Evolutionary conservation across 306 rosid species (phyloP), one percentile per base, ranked within the genome.

Genomic region (Malus sylvestris): DNA sequence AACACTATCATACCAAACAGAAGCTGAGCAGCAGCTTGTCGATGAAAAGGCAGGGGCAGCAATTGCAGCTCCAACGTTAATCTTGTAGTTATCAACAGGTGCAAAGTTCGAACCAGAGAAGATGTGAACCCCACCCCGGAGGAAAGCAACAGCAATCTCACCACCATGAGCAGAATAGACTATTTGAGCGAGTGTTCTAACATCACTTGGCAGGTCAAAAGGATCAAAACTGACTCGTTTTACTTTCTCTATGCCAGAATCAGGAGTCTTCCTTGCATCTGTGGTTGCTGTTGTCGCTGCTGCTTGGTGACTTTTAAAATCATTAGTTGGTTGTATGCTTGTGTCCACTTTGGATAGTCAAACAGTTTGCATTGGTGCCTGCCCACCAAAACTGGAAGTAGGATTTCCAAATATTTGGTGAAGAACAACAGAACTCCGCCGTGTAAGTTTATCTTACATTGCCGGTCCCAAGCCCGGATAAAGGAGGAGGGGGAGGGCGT

Each of bases 161-260:
- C 99, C 99, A 73, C 99, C 99, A 85, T 95, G 93, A 87, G 99
- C 92, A 76, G 98, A 92, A 86, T 95, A 95, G 45, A 95, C 93
- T 75, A 95, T 85, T 70, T 96, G 90, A 12, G 99, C 95, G 78
- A 95, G 99, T 40, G 97, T 88, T 80, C 99, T 89, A 73, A 95
- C 92, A 87, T 95, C 99, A 85, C 99, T 95, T 61, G 99, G 97
- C 76, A 92, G 92, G 87, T 95, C 99, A 78, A 91, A 95, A 58
- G 99, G 99, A 82, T 95, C 99, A 86, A 95, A 95, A 84, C 63
- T 84, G 49, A 90, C 96, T 81, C 87, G 78, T 82, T 87, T 88
- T 45, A 86, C 79, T 76, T 92, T 90, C 49, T 89, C 99, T 15
- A 76, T 65, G 74, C 35, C 76, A 80, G 83, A 74, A 30, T 88